These are phyloP conservation scores for Gryganskiella cystojenkinii DNA, from an alignment of 192 early-diverging fungal genomes.

Conservation along the genomic window DNA sequence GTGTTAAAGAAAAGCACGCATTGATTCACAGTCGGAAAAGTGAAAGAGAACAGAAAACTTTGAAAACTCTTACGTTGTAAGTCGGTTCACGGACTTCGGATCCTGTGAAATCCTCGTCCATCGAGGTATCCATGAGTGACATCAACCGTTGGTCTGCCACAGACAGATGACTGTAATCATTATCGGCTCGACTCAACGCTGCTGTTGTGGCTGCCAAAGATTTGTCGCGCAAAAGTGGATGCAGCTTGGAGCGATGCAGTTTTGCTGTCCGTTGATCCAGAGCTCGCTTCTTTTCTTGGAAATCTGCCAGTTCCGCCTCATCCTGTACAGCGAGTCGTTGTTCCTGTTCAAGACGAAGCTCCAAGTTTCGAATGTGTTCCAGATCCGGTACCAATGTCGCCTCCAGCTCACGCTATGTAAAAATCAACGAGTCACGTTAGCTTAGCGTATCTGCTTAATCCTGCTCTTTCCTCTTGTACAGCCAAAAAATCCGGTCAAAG, in stretches of 20 bases:
- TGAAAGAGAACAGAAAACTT: not conserved
- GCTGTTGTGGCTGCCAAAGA: slow-evolving; percentile 8
- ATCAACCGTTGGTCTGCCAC: slow-evolving; percentile 34
- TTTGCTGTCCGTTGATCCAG: slow-evolving; percentile 13
- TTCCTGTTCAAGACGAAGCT: slow-evolving; percentile 46
- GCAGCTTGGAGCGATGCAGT: slow-evolving; percentile 30
- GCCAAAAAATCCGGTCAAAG: not conserved
- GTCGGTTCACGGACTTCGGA: slow-evolving; percentile 15
- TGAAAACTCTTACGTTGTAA: slow-evolving; percentile 28
- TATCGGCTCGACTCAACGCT: slow-evolving; percentile 7
- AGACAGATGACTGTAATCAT: slow-evolving; percentile 30
- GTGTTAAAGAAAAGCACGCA: not conserved
- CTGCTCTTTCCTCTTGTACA: too few relatives aligned
- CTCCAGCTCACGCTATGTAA: slow-evolving; percentile 32
- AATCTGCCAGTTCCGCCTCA: slow-evolving; percentile 19
- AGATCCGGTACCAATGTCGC: slow-evolving; percentile 44
- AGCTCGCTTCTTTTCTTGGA: slow-evolving; percentile 22
- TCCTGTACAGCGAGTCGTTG: slow-evolving; percentile 32
- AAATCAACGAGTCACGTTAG: not conserved
- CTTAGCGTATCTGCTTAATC: too few relatives aligned
- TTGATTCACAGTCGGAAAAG: not conserved
- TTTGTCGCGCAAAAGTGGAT: slow-evolving; percentile 8
- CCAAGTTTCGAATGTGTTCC: slow-evolving; percentile 45
- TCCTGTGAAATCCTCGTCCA: slow-evolving; percentile 18
- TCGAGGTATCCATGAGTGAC: slow-evolving; percentile 11